Evolutionary conservation across 2,329 filamentous ascomycete genomes (phyloP).

Genomic region (Septoria petroselini): DNA sequence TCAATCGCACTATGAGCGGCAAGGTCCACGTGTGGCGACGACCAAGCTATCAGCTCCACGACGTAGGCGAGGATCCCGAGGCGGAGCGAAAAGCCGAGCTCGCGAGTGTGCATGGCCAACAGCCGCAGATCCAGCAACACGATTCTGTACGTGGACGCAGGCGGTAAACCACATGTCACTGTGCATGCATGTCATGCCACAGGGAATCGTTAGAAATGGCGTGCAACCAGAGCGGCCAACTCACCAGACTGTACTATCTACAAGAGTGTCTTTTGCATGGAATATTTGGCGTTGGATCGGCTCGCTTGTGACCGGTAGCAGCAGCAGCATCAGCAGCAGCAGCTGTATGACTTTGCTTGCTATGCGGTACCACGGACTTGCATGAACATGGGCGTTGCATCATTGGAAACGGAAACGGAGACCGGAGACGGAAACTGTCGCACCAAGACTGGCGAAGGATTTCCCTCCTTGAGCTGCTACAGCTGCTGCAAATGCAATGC

Average conservation of each 20-base stretch:
- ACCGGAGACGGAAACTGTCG: no score
- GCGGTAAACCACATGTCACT: conserved; percentile 8
- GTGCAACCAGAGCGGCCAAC: background rate
- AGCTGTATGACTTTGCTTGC: no score
- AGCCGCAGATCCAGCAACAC: conserved; percentile 7
- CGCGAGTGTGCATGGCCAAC: conserved; percentile 13
- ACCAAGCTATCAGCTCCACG: conserved; percentile 32
- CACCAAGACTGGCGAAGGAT: background rate
- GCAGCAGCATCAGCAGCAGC: no score
- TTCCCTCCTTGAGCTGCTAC: background rate
- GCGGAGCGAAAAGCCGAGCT: conserved; percentile 30
- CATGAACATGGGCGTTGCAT: background rate
- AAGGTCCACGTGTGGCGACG: conserved; percentile 34
- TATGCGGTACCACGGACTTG: background rate
- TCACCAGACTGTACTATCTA: background rate
- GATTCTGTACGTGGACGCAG: conserved; percentile 9
- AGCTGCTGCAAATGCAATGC: background rate
- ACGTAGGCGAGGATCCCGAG: conserved; percentile 32
- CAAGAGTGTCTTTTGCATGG: background rate
- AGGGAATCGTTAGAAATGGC: no score
- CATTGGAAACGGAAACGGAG: background rate
- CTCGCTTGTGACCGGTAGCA: no score
- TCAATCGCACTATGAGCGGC: conserved; percentile 34
- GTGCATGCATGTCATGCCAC: conserved; percentile 9
- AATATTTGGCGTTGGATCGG: no score